These are phyloP conservation scores for Talaromyces marneffei DNA, from an alignment of 2,329 filamentous ascomycete species.

Conservation along the genomic window DNA sequence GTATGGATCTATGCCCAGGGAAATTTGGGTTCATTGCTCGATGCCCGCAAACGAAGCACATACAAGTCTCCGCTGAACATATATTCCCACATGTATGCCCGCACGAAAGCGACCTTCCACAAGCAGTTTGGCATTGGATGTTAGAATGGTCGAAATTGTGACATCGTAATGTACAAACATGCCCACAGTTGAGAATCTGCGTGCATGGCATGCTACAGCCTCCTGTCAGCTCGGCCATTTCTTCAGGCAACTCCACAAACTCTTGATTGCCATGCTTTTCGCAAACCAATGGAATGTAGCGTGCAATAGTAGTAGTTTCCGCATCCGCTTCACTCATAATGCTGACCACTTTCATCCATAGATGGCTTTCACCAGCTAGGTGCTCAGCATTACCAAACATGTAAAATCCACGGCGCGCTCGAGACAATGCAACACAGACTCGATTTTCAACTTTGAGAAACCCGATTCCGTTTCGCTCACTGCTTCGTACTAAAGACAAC, in stretches of 20 bases:
- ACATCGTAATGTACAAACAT: constrained; percentile 48
- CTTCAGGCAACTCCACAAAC: constrained; percentile 38
- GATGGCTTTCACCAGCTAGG: constrained; percentile 40
- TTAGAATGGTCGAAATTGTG: constrained; percentile 42
- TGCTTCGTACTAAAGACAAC: constrained; percentile 73
- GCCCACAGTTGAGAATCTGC: constrained; percentile 44
- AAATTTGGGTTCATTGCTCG: constrained; percentile 13
- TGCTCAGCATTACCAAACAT: constrained; percentile 71
- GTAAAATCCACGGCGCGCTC: constrained; percentile 74
- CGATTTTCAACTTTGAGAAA: constrained; percentile 65
- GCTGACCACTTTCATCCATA: constrained; percentile 49
- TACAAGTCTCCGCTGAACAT: constrained; percentile 30
- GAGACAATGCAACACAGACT: constrained; percentile 58
- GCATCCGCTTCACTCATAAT: constrained; percentile 32
- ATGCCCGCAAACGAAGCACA: constrained; percentile 21
- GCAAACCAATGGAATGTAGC: constrained; percentile 59
- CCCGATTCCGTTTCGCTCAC: constrained; percentile 54
- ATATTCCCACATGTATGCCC: constrained; percentile 32
- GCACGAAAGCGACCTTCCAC: constrained; percentile 31
- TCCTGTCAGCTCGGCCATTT: constrained; percentile 39
- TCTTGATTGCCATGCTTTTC: constrained; percentile 50
- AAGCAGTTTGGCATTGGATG: constrained; percentile 32
- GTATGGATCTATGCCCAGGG: constrained; percentile 1
- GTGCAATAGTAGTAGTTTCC: constrained; percentile 38
- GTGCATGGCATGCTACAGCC: constrained; percentile 49